A percentile compares a stretch with the other conserved stretches of the same genome.
phyloP scores from a whole-genome alignment of 768 basidiomycete species.

The Russula earlei region DNA sequence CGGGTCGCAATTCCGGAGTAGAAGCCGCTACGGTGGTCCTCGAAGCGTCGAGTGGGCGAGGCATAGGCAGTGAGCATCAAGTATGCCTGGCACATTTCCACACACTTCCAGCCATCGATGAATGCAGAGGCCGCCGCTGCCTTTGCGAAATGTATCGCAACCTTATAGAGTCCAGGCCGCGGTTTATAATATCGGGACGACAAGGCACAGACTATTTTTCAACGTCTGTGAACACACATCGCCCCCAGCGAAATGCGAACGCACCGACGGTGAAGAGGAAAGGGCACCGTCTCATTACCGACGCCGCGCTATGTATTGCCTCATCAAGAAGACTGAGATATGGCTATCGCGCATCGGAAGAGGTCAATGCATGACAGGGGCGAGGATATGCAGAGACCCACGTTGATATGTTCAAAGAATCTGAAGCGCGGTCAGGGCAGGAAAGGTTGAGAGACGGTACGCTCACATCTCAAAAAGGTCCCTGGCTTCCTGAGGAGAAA shows the following conservation, averaged over 20 bases:
- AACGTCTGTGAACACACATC: neutral
- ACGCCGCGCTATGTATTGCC: slow-evolving; percentile 43
- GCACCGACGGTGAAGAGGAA: slow-evolving; percentile 54
- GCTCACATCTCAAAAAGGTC: slow-evolving; percentile 27
- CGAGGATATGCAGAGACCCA: slow-evolving; percentile 23
- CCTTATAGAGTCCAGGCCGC: slow-evolving; percentile 44
- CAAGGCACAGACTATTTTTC: slow-evolving; percentile 51
- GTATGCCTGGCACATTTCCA: slow-evolving; percentile 77
- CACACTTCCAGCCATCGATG: slow-evolving; percentile 50
- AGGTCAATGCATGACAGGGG: neutral
- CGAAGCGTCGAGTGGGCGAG: slow-evolving; percentile 52
- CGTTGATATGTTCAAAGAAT: slow-evolving; percentile 47
- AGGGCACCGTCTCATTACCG: slow-evolving; percentile 44
- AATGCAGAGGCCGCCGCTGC: slow-evolving; percentile 51
- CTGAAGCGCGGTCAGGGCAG: slow-evolving; percentile 23
- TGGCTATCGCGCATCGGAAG: slow-evolving; percentile 29
- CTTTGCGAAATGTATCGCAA: slow-evolving; percentile 54
- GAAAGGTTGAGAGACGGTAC: neutral
- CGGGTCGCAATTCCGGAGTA: slow-evolving; percentile 63
- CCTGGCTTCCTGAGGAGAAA: slow-evolving; percentile 25
- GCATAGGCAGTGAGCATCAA: slow-evolving; percentile 57
- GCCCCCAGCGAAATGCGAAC: slow-evolving; percentile 20
- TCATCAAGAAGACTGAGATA: slow-evolving; percentile 51
- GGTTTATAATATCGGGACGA: slow-evolving; percentile 55
- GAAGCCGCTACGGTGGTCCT: slow-evolving; percentile 66